A percentile compares a stretch with the other conserved stretches of the same genome.
phyloP scores from a whole-genome alignment of 352 stramenopile species.

The Albugo candida region DNA sequence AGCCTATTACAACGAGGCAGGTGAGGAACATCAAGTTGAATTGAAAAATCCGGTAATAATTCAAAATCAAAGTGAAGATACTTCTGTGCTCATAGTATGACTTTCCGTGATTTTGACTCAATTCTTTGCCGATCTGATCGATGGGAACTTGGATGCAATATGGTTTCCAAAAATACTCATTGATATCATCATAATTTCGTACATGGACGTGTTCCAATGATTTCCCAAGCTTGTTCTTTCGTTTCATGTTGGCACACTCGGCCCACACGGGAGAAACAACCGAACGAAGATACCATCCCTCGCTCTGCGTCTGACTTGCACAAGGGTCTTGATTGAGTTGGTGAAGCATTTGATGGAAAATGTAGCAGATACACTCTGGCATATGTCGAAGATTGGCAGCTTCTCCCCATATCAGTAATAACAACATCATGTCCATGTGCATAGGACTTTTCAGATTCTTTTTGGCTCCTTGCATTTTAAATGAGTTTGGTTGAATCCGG shows the following conservation, averaged over 20 bases:
- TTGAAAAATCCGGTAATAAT: conserved; percentile 71
- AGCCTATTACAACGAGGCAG: conserved; percentile 25
- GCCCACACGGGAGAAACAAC: conserved; percentile 48
- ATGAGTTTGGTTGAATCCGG: conserved; percentile 55
- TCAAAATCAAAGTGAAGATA: conserved; percentile 43
- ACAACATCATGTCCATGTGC: conserved; percentile 89
- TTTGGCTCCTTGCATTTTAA: conserved; percentile 6
- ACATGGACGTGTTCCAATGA: conserved; percentile 53
- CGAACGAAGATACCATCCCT: conserved; percentile 37
- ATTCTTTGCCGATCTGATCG: conserved; percentile 19
- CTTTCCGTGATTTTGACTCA: conserved; percentile 43
- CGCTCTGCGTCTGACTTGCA: conserved; percentile 16
- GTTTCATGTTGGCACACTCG: conserved; percentile 57
- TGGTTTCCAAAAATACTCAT: conserved; percentile 64
- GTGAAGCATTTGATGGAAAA: conserved; percentile 83
- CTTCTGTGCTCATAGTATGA: conserved; percentile 65
- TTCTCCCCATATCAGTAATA: conserved; percentile 95
- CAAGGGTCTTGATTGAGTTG: conserved; percentile 27
- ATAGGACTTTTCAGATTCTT: conserved; percentile 13
- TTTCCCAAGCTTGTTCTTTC: conserved; percentile 31
- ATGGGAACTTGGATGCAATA: conserved; percentile 39
- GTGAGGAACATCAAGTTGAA: conserved; percentile 66
- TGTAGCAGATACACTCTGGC: conserved; percentile 92
- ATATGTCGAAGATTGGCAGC: conserved; percentile 92
- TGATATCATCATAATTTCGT: conserved; percentile 67